A percentile compares a stretch with the other conserved stretches of the same genome.
Conservation (phyloP, 148 eudicot species). For the Limonium bicolor region DNA sequence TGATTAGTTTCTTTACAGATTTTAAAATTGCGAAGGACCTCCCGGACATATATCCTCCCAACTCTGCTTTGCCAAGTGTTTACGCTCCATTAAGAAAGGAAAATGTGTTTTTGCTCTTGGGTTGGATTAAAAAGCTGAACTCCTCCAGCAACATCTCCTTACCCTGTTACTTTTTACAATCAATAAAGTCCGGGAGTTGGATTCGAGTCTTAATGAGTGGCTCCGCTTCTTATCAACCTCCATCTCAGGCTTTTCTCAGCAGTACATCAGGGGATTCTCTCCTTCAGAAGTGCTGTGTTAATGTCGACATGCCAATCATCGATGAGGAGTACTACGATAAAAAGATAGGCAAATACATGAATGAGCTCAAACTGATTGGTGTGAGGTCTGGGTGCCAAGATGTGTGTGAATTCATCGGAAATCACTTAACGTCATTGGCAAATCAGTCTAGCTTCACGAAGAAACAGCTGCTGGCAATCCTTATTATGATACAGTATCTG, state of each 20-base stretch:
- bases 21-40: conserved; percentile 36
- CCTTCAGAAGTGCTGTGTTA: conserved; percentile 30
- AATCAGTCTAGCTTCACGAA: conserved; percentile 16
- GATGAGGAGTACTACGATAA: conserved; percentile 30
- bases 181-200: conserved; percentile 41
- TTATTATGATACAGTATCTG: conserved; percentile 31
- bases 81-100: conserved; percentile 27
- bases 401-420: conserved; percentile 35
- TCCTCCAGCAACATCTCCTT: conserved; percentile 9
- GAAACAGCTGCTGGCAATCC: conserved; percentile 31
- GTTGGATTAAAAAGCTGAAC: conserved; percentile 31
- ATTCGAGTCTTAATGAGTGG: conserved; percentile 32
- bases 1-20: conserved; percentile 19
- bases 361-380: conserved; percentile 37
- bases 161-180: conserved; percentile 22
- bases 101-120: conserved; percentile 35
- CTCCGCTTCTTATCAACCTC: conserved; percentile 22
- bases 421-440: conserved; percentile 37
- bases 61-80: conserved; percentile 24
- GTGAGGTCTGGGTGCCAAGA: conserved; percentile 34
- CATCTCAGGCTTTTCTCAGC: conserved; percentile 35
- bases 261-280: conserved; percentile 25
- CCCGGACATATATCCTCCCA: conserved; percentile 41
- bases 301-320: conserved; percentile 44
- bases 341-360: conserved; percentile 17